Evolutionary conservation across 2,329 filamentous ascomycete genomes (phyloP), one percentile per base, ranked within the genome.

Genomic region (Ophiognomonia clavigignenti-juglandacearum): DNA sequence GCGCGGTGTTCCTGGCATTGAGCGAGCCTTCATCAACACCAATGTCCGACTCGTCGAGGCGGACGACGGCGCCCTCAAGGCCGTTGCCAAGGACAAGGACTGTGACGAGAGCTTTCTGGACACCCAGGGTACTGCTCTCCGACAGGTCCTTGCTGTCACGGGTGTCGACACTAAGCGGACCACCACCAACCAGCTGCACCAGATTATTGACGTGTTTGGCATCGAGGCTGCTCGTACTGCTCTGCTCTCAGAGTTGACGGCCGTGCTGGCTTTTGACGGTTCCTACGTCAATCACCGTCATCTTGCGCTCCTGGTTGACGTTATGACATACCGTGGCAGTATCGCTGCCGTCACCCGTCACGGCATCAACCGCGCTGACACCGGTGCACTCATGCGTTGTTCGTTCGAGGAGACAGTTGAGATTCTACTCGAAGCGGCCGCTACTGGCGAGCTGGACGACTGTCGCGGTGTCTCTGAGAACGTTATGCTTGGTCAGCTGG

Each of bases 371-470:
- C 84, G 93, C 59, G 89, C 92, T 22, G 93, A 98, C 63, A 98
- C 95, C 53, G 93, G 93, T 74, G 95, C 93, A 9, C 77, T 98
- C 59, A 98, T 98, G 93, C 86, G 93, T 66, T 98, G 95, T 76
- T 98, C 93, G 2, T 98, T 98, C 70, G 93, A 98, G 70, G 95
- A 98, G 68, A 98, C 93, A 1, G 93, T 98, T 34, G 95, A 98
- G 64, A 98, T 98, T 74, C 75, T 98, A 44, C 82, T 98, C 18
- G 93, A 98, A 64, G 95, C 93, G 52, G 93, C 93, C 20, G 89
- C 90, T 14, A 88, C 88, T 42, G 93, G 93, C 64, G 93, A 98
- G 67, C 78, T 98, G 26, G 93, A 98, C 62, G 93, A 98, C 68
- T 98, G 95, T 72, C 87, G 90, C 51, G 93, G 93, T 76, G 92